Conservation (phyloP, 371 early-diverging fungal genomes). For the Mortierella sp. region DNA sequence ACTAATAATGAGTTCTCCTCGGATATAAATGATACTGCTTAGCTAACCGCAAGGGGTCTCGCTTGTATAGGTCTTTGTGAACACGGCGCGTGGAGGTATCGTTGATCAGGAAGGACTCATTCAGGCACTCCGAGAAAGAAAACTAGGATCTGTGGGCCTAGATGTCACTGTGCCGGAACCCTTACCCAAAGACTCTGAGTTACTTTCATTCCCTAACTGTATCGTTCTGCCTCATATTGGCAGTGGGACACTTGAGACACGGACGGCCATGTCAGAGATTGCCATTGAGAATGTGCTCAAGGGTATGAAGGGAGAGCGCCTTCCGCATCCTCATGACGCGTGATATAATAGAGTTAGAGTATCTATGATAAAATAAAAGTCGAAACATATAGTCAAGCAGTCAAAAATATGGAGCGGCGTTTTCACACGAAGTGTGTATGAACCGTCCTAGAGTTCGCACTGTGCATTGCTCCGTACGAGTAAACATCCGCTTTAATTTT, state of each 20-base stretch:
- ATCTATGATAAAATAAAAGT: too few relatives aligned
- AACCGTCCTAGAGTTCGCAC: too few relatives aligned
- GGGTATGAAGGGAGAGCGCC: slow-evolving; percentile 57
- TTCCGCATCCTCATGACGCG: slow-evolving; percentile 36
- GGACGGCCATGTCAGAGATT: slow-evolving; percentile 83
- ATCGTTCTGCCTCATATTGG: slow-evolving; percentile 72
- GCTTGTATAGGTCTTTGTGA: slow-evolving; percentile 72
- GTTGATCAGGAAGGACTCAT: slow-evolving; percentile 81
- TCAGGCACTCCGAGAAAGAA: slow-evolving; percentile 72
- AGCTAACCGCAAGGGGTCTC: background rate
- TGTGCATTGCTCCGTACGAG: too few relatives aligned
- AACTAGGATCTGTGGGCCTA: slow-evolving; percentile 79
- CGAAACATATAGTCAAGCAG: too few relatives aligned
- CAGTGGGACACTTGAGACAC: slow-evolving; percentile 85
- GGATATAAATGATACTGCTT: background rate
- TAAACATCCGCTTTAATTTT: too few relatives aligned
- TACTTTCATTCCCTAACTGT: slow-evolving; percentile 73
- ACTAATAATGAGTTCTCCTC: too few relatives aligned
- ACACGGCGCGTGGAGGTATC: slow-evolving; percentile 85
- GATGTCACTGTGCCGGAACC: slow-evolving; percentile 94
- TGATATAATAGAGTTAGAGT: slow-evolving; percentile 4
- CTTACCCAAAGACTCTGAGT: slow-evolving; percentile 67
- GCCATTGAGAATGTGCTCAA: slow-evolving; percentile 70
- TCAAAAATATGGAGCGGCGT: too few relatives aligned
- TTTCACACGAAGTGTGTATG: too few relatives aligned